Evolutionary conservation across 139 green algal genomes (phyloP).

Genomic region (Zygnema cylindricum): DNA sequence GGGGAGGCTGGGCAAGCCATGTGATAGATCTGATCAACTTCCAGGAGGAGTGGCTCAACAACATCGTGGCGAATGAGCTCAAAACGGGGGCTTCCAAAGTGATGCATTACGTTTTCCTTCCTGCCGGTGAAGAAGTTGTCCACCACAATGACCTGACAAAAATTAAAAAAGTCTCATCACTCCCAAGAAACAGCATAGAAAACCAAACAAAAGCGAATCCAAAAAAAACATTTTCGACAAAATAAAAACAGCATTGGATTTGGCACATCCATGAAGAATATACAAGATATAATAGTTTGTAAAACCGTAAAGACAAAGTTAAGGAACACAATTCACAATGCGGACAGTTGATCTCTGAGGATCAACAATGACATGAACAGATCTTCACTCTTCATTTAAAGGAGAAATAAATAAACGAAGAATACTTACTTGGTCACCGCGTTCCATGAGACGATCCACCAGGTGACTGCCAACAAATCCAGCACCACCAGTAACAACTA

Average conservation of each 20-base stretch:
- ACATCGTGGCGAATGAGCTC: constrained; percentile 98
- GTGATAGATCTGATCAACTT: constrained; percentile 99
- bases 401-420: background rate
- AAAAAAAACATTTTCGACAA: too few relatives aligned
- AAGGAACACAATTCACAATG: too few relatives aligned
- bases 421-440: constrained; percentile 60
- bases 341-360: too few relatives aligned
- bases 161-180: too few relatives aligned
- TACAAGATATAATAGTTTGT: too few relatives aligned
- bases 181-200: too few relatives aligned
- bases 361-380: too few relatives aligned
- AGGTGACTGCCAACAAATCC: constrained; percentile 58
- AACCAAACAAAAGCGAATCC: too few relatives aligned
- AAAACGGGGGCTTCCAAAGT: constrained; percentile 83
- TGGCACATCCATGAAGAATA: too few relatives aligned
- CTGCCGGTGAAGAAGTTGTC: constrained; percentile 99
- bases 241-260: too few relatives aligned
- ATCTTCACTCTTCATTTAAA: too few relatives aligned
- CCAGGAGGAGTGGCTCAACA: constrained; percentile 90
- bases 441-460: constrained; percentile 56
- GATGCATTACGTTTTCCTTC: constrained; percentile 93
- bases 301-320: too few relatives aligned
- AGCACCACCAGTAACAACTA: constrained; percentile 51
- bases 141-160: constrained; percentile 88
- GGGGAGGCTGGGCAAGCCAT: constrained; percentile 97